A percentile compares a stretch with the other conserved stretches of the same genome.
Evolutionary conservation across 2,329 filamentous ascomycete species (phyloP).

Genomic region (Beauveria varroae): DNA sequence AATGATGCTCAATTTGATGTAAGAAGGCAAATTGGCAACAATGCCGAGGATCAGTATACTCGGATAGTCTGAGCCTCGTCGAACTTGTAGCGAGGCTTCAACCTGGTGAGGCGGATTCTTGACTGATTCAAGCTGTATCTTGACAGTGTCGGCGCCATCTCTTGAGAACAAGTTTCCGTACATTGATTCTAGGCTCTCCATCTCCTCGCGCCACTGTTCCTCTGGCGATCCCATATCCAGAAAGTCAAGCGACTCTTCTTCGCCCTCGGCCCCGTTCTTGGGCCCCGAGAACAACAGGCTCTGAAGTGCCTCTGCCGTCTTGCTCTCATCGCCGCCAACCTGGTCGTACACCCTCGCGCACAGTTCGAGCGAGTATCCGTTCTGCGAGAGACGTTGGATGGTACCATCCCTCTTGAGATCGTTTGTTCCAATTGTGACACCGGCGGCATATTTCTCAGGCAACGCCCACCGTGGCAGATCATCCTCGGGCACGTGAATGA

Average conservation of each 20-base stretch:
- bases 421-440: conserved; percentile 75
- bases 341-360: conserved; percentile 71
- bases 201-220: conserved; percentile 77
- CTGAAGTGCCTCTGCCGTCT: conserved; percentile 75
- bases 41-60: conserved; percentile 62
- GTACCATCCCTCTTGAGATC: conserved; percentile 75
- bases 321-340: conserved; percentile 62
- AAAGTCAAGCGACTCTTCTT: conserved; percentile 38
- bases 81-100: conserved; percentile 55
- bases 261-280: conserved; percentile 6
- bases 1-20: conserved; percentile 85
- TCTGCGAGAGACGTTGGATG: conserved; percentile 71
- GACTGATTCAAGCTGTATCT: conserved; percentile 56
- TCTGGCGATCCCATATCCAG: conserved; percentile 44
- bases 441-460: conserved; percentile 85
- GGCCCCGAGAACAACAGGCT: conserved; percentile 28
- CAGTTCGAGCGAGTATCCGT: conserved; percentile 79
- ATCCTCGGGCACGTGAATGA: conserved; percentile 95
- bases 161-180: conserved; percentile 66
- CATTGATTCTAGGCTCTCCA: conserved; percentile 75
- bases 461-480: conserved; percentile 90
- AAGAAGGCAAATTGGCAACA: conserved; percentile 68
- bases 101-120: conserved; percentile 44
- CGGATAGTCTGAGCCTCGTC: conserved; percentile 69
- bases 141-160: conserved; percentile 56